Evolutionary conservation across 2,329 filamentous ascomycete genomes (phyloP).

Genomic region (Alternaria incomplexa): DNA sequence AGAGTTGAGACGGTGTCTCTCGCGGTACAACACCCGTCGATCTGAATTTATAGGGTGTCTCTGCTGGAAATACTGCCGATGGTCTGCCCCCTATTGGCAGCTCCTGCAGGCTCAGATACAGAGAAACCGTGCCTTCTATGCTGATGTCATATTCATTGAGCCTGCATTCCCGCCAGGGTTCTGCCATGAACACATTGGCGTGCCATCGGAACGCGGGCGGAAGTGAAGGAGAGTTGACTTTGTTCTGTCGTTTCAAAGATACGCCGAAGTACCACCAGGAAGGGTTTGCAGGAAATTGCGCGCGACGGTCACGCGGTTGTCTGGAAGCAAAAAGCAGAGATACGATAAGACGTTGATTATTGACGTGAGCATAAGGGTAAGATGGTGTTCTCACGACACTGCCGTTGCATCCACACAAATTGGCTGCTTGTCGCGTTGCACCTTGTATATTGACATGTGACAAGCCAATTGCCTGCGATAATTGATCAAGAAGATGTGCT

Average conservation of each 20-base stretch:
- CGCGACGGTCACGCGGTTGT: not conserved
- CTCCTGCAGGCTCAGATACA: not conserved
- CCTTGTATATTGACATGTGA: not conserved
- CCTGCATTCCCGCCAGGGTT: not conserved
- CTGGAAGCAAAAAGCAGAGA: not conserved
- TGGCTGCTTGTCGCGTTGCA: not conserved
- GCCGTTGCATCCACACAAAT: not conserved
- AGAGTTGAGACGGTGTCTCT: not conserved
- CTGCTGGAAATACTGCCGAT: not conserved
- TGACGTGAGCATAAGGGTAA: not conserved
- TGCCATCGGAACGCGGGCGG: not conserved
- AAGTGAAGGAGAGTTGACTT: not conserved
- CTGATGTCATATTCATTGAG: not conserved
- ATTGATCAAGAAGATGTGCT: not conserved
- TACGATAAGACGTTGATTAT: not conserved
- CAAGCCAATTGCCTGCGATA: not conserved
- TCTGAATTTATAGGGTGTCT: not conserved
- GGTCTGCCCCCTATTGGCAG: not conserved
- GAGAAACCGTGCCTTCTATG: not conserved
- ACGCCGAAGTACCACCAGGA: not conserved
- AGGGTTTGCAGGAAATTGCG: conserved; percentile 6
- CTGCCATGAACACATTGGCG: not conserved
- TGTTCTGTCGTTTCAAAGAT: conserved; percentile 1
- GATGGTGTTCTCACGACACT: not conserved
- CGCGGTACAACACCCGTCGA: not conserved